Percentiles rank a stretch among this genome's conserved stretches.
These are phyloP conservation scores for Trametes coccinea DNA, from an alignment of 768 basidiomycete genomes.

Conservation along the genomic window DNA sequence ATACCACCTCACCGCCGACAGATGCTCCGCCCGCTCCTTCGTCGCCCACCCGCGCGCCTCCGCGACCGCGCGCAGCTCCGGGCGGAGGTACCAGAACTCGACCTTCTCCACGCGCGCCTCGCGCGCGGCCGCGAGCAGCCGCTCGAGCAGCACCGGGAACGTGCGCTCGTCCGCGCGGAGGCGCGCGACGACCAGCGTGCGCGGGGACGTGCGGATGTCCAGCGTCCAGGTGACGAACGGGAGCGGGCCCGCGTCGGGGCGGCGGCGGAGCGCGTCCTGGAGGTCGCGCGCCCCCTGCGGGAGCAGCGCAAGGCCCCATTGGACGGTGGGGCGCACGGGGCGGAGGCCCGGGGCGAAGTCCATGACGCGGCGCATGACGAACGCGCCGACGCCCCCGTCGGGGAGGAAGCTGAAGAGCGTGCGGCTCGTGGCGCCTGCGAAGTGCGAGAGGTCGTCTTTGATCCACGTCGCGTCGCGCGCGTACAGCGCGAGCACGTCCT, in stretches of 20 bases:
- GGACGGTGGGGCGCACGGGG: slow-evolving; percentile 12
- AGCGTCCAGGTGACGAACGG: slow-evolving; percentile 21
- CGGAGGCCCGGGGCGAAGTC: slow-evolving; percentile 21
- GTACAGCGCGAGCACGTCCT: slow-evolving; percentile 41
- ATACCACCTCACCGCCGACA: slow-evolving; percentile 25
- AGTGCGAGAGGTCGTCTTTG: slow-evolving; percentile 32
- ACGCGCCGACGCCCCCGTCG: slow-evolving; percentile 48
- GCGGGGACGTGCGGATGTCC: slow-evolving; percentile 8
- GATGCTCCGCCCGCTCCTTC: slow-evolving; percentile 13
- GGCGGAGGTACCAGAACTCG: slow-evolving; percentile 19
- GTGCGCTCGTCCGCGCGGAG: slow-evolving; percentile 21
- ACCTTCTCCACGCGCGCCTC: slow-evolving; percentile 16
- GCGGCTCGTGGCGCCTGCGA: slow-evolving; percentile 12
- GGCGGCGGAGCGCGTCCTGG: not conserved
- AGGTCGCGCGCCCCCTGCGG: not conserved
- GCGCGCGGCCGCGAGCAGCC: slow-evolving; percentile 13
- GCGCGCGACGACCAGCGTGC: slow-evolving; percentile 16
- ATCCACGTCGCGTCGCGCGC: slow-evolving; percentile 41
- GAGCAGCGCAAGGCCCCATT: slow-evolving; percentile 34
- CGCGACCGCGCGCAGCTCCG: slow-evolving; percentile 12
- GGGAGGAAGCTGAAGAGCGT: slow-evolving; percentile 45
- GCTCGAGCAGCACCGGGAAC: slow-evolving; percentile 13
- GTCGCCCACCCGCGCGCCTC: slow-evolving; percentile 14
- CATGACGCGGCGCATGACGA: slow-evolving; percentile 39
- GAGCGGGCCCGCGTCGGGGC: not conserved